Conservation (phyloP, 2,329 filamentous ascomycete species). For the Exophiala sideris region DNA sequence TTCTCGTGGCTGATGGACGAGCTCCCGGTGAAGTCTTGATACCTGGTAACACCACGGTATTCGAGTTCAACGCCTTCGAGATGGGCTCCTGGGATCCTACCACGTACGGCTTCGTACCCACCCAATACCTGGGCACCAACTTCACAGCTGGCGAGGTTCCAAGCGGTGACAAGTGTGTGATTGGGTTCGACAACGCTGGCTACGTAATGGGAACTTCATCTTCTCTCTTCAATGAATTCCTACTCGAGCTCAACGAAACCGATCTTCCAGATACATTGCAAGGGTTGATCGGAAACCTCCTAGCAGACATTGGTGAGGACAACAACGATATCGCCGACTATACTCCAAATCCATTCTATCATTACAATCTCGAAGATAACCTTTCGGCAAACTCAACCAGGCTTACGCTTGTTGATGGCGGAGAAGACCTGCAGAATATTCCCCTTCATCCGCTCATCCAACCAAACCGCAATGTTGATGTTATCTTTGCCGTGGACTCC, state of each 20-base stretch:
- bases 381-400: constrained; percentile 51
- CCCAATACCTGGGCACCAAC: constrained; percentile 68
- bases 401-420: constrained; percentile 74
- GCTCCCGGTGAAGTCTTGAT: constrained; percentile 60
- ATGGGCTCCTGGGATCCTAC: constrained; percentile 77
- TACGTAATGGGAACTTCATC: constrained; percentile 84
- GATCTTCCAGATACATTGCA: constrained; percentile 49
- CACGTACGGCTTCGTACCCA: constrained; percentile 66
- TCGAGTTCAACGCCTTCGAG: constrained; percentile 73
- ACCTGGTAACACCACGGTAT: constrained; percentile 69
- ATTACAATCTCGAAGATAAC: constrained; percentile 60
- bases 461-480: constrained; percentile 67
- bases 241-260: constrained; percentile 62
- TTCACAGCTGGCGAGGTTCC: constrained; percentile 63
- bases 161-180: constrained; percentile 59
- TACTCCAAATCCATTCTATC: constrained; percentile 71
- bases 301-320: constrained; percentile 58
- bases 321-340: constrained; percentile 73
- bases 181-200: constrained; percentile 77
- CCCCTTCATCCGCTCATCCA: constrained; percentile 75
- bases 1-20: constrained; percentile 68
- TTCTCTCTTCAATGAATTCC: constrained; percentile 76
- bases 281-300: constrained; percentile 37
- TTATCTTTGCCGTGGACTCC: constrained; percentile 76
- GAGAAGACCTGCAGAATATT: constrained; percentile 74